These are phyloP conservation scores for Aquilaria yunnanensis DNA, from an alignment of 345 rosid genomes.

Conservation along the genomic window DNA sequence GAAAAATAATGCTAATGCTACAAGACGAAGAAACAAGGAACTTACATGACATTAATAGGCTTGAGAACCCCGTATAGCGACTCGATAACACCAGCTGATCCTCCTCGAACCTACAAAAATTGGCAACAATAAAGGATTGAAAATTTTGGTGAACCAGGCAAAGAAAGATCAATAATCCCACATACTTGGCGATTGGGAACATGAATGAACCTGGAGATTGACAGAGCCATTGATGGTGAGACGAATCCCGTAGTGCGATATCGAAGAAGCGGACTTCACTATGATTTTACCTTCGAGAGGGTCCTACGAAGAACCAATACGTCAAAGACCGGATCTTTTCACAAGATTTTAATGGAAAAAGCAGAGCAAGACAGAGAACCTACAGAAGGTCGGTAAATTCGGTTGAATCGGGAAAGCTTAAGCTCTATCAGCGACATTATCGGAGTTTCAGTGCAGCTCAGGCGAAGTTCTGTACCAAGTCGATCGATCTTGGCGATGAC, in stretches of 20 bases:
- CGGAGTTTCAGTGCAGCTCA: neutral
- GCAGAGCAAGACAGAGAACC: neutral
- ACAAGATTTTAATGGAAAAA: neutral
- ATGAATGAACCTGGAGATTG: constrained; percentile 54
- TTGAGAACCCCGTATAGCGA: constrained; percentile 72
- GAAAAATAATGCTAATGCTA: too few species aligned
- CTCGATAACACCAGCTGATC: constrained; percentile 85
- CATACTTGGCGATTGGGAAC: neutral
- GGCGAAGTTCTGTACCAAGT: neutral
- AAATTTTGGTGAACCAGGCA: neutral
- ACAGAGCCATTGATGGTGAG: constrained; percentile 63
- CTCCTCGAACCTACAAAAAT: constrained; percentile 67
- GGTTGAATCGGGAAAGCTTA: constrained; percentile 61
- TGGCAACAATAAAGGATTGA: too few species aligned
- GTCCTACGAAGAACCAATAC: constrained; percentile 36
- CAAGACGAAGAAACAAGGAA: neutral
- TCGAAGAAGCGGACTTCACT: constrained; percentile 55
- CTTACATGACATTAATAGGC: constrained; percentile 67
- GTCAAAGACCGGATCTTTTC: neutral
- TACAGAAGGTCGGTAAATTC: constrained; percentile 69
- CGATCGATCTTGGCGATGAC: too few species aligned
- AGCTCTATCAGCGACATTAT: constrained; percentile 36
- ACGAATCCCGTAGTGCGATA: constrained; percentile 71
- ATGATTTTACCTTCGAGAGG: constrained; percentile 63
- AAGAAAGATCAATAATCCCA: neutral